Conservation (phyloP, 352 stramenopile species). For the Phytopythium boreale region DNA sequence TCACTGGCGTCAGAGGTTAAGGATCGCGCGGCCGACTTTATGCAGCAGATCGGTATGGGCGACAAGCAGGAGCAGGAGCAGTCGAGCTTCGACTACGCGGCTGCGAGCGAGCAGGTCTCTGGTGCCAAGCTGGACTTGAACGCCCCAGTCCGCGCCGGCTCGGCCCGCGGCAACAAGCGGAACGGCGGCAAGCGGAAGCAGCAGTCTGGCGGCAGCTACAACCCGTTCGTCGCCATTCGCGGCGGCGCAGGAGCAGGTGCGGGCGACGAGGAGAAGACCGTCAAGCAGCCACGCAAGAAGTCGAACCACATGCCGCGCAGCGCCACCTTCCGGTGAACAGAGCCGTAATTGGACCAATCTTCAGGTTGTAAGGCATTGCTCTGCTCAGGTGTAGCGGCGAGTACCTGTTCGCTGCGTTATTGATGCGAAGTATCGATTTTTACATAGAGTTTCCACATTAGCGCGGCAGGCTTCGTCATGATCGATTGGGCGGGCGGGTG, state of each 20-base stretch:
- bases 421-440: too few relatives aligned
- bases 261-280: conserved; percentile 5
- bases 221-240: conserved; percentile 68
- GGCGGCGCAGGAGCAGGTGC: conserved; percentile 21
- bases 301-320: conserved; percentile 83
- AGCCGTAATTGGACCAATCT: not conserved
- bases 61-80: conserved; percentile 2
- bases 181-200: conserved; percentile 30
- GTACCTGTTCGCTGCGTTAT: too few relatives aligned
- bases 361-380: not conserved
- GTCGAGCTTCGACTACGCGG: conserved; percentile 58
- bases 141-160: conserved; percentile 16
- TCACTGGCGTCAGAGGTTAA: conserved; percentile 26
- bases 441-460: too few relatives aligned
- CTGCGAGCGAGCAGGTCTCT: conserved; percentile 36
- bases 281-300: conserved; percentile 64
- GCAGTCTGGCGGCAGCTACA: conserved; percentile 49
- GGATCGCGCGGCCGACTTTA: conserved; percentile 37
- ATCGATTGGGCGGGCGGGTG: too few relatives aligned
- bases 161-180: conserved; percentile 9
- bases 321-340: conserved; percentile 74
- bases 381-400: too few relatives aligned
- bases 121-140: conserved; percentile 52
- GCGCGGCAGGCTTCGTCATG: too few relatives aligned
- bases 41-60: conserved; percentile 36